These are phyloP conservation scores for Cryphonectria nitschkei DNA, from an alignment of 2,329 filamentous ascomycete species.

Conservation along the genomic window DNA sequence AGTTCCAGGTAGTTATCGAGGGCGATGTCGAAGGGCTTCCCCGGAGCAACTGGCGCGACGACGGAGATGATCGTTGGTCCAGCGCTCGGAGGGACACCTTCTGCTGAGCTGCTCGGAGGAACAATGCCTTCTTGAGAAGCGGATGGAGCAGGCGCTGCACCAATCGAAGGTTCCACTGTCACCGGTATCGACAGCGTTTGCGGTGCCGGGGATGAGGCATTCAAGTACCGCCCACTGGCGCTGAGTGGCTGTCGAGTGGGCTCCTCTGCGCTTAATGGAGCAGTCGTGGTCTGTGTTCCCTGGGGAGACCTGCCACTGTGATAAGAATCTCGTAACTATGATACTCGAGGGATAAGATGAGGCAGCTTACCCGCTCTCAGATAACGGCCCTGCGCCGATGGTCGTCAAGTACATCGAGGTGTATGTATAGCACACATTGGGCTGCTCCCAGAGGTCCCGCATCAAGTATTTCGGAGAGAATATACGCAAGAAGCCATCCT, in stretches of 20 bases:
- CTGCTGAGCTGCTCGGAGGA: neutral
- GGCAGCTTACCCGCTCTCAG: neutral
- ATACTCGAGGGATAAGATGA: neutral
- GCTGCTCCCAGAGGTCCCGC: neutral
- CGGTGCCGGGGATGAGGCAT: neutral
- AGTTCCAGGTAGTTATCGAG: neutral
- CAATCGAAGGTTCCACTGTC: neutral
- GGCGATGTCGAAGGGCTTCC: conserved; percentile 1
- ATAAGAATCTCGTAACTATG: neutral
- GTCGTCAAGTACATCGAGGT: neutral
- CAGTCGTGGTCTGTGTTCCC: neutral
- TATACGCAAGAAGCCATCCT: neutral
- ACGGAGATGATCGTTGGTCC: neutral
- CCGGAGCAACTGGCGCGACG: neutral
- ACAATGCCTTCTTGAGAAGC: neutral
- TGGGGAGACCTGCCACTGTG: neutral
- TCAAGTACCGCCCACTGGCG: neutral
- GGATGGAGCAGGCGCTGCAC: neutral
- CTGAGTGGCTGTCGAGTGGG: neutral
- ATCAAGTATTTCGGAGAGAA: neutral
- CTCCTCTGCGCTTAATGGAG: neutral
- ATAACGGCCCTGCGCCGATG: neutral
- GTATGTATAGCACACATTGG: neutral
- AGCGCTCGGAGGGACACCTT: neutral
- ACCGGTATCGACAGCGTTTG: neutral